Evolutionary conservation across 768 basidiomycete genomes (phyloP), one percentile per base, ranked within the genome.

Genomic region (Solioccasus polychromus): DNA sequence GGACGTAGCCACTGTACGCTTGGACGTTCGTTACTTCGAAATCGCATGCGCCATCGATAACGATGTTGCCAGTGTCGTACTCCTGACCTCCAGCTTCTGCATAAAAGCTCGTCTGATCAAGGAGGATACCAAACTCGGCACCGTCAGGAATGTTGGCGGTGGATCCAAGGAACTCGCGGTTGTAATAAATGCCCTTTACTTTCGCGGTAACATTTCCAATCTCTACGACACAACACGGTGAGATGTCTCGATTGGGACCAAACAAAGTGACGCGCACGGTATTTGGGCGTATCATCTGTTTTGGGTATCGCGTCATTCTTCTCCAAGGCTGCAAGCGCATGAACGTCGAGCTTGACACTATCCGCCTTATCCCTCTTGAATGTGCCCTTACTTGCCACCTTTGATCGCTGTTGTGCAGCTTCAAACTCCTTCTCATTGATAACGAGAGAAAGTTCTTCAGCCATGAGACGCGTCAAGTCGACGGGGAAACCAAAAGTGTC

Each of bases 401-500:
- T 93, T 35, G 90, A 92, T 49, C 80, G 78, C 19, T 85, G 79
- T 62, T 93, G 88, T 8, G 96, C 96, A 52, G 78, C 78, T 54
- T 91, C 91, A 57, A 97, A 95, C 55, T 94, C 93, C 38, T 74
- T 73, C 53, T 94, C 84, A 60, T 97, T 92, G 58, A 98, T 79
- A 7, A 71, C 74, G 35, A 99, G 72, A 2, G 84, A 85, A 23
- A 91, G 71, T 61, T 99, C 96, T 64, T 94, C 90, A 4, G 96
- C 96, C 96, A 99, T 98, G 47, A 99, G 75, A 39, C 87, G 83
- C 1, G 96, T 99, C 39, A 99, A 71, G 62, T 99, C 96, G 32
- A 91, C 92, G 0, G 96, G 96, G 73, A 99, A 99, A 40, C 96
- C 96, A 62, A 89, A 99, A 1, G 96, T 98, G 63, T 99, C 96